Evolutionary conservation across 2,329 filamentous ascomycete genomes (phyloP).

Genomic region (Sodiomyces alkalinus): DNA sequence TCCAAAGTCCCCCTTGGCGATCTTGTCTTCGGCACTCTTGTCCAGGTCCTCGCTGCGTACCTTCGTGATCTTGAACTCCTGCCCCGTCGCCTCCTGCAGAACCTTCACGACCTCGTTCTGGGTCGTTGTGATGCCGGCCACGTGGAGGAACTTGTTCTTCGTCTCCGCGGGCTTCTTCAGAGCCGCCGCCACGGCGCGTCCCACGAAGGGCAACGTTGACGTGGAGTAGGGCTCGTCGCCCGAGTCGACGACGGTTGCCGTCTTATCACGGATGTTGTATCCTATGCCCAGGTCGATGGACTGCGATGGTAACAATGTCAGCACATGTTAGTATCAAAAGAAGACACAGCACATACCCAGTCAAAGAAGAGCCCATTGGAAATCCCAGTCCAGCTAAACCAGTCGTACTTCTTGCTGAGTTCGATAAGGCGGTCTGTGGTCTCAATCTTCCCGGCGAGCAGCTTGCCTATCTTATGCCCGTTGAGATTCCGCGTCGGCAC

Average conservation of each 20-base stretch:
- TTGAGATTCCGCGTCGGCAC: conserved; percentile 14
- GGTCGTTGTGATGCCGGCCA: conserved; percentile 40
- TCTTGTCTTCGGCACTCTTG: conserved; percentile 23
- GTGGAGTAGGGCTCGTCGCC: conserved; percentile 35
- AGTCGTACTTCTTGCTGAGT: conserved; percentile 6
- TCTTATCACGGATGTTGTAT: no score
- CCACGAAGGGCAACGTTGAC: conserved; percentile 35
- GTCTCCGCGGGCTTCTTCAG: conserved; percentile 33
- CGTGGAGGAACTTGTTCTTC: conserved; percentile 40
- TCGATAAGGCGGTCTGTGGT: conserved; percentile 8
- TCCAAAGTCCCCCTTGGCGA: conserved; percentile 21
- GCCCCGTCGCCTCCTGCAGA: conserved; percentile 35
- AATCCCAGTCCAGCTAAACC: conserved; percentile 44
- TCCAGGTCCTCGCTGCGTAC: conserved; percentile 18
- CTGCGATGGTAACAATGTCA: no score
- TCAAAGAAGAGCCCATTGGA: conserved; percentile 47
- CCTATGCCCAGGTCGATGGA: no score
- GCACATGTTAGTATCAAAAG: no score
- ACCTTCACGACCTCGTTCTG: conserved; percentile 40
- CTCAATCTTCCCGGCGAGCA: conserved; percentile 14
- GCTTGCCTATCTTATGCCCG: conserved; percentile 11
- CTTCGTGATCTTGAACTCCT: conserved; percentile 31
- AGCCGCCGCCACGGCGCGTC: conserved; percentile 32
- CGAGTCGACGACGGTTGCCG: conserved; percentile 39
- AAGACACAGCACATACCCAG: conserved; percentile 24